Conservation (phyloP, 768 basidiomycete genomes). For the Agaricus sinodeliciosus region DNA sequence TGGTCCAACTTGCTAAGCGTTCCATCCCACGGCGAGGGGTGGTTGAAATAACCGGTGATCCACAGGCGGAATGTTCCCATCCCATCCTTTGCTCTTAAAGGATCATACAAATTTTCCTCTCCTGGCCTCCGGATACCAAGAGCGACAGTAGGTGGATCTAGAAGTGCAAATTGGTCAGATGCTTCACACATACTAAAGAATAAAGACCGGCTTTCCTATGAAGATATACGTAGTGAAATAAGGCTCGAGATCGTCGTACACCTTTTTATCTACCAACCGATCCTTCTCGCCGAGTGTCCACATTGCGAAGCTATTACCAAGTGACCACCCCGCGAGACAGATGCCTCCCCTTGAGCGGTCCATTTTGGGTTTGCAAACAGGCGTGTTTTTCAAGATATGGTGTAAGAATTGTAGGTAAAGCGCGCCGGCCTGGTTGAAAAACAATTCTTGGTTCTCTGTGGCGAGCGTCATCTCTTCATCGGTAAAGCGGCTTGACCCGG, state of each 20-base stretch:
- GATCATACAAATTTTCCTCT: background rate
- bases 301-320: background rate
- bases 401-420: background rate
- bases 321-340: slow-evolving; percentile 1
- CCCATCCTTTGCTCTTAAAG: background rate
- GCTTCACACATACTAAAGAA: background rate
- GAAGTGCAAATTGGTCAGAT: background rate
- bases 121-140: background rate
- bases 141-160: background rate
- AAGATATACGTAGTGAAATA: background rate
- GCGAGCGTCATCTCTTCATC: background rate
- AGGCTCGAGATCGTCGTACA: background rate
- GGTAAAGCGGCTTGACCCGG: background rate
- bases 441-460: background rate
- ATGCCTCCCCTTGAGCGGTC: background rate
- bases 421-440: background rate
- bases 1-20: background rate
- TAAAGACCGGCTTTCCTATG: background rate
- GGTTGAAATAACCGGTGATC: background rate
- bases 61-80: background rate
- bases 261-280: background rate
- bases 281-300: background rate
- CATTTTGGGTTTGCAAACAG: background rate
- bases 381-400: background rate
- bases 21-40: background rate